Evolutionary conservation across 2,329 filamentous ascomycete genomes (phyloP).

Genomic region (Byssochlamys sp.): DNA sequence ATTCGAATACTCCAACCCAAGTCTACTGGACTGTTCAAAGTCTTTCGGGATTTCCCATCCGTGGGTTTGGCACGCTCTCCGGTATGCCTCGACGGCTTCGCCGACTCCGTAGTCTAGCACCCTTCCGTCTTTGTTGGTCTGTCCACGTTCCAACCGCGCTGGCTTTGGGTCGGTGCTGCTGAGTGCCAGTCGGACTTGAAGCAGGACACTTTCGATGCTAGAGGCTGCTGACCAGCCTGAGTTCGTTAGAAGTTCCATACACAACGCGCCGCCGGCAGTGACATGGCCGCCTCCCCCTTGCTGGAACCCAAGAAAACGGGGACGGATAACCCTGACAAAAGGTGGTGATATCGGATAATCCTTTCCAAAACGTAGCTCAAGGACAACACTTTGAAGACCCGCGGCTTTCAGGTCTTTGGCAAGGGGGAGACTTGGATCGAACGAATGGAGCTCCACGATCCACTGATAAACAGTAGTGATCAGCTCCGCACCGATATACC

Average conservation of each 20-base stretch:
- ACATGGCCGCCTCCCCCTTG: constrained; percentile 76
- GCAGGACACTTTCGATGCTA: constrained; percentile 66
- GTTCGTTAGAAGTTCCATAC: constrained; percentile 75
- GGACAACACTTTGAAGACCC: constrained; percentile 57
- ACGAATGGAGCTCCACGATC: constrained; percentile 83
- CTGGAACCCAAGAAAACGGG: constrained; percentile 63
- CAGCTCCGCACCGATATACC: constrained; percentile 63
- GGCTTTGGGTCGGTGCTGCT: constrained; percentile 58
- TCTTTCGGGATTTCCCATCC: constrained; percentile 64
- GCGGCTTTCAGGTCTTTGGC: constrained; percentile 61
- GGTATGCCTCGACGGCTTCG: constrained; percentile 67
- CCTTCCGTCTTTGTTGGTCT: constrained; percentile 1
- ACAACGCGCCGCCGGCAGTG: constrained; percentile 71
- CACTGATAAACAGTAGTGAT: constrained; percentile 75
- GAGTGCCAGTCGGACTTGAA: constrained; percentile 72
- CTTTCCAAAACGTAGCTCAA: constrained; percentile 72
- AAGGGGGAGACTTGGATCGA: constrained; percentile 59
- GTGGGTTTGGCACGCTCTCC: constrained; percentile 57
- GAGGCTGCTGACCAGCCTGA: constrained; percentile 68
- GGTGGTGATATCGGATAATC: constrained; percentile 71
- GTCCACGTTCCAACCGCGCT: constrained; percentile 51
- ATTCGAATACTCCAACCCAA: not conserved
- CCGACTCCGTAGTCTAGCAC: constrained; percentile 51
- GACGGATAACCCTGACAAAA: constrained; percentile 72
- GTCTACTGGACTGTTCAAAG: constrained; percentile 34